A percentile compares a stretch with the other conserved stretches of the same genome.
These are phyloP conservation scores for Metschnikowia shivogae DNA, from an alignment of 805 yeast species.

Conservation along the genomic window DNA sequence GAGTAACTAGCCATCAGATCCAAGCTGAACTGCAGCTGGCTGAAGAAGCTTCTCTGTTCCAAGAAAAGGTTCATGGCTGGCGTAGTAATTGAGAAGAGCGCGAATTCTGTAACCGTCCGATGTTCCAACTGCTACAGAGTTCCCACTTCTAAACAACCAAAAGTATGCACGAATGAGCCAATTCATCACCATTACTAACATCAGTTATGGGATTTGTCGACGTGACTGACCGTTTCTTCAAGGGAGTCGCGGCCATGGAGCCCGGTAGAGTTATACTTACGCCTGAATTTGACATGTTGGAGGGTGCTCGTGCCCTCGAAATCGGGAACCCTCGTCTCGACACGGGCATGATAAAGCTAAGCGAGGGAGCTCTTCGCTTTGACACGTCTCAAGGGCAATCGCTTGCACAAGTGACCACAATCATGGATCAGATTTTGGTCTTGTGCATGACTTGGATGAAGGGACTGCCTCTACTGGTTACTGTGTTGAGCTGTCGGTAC, in stretches of 20 bases:
- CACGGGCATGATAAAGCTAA: slow-evolving; percentile 59
- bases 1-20: not conserved
- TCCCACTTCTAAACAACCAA: not conserved
- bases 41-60: no score
- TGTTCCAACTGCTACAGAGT: no score
- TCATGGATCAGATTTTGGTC: slow-evolving; percentile 52
- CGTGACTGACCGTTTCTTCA: slow-evolving; percentile 51
- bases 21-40: no score
- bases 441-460: slow-evolving; percentile 69
- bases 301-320: slow-evolving; percentile 88
- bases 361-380: slow-evolving; percentile 43
- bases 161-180: not conserved
- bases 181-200: not conserved
- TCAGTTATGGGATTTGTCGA: slow-evolving; percentile 28
- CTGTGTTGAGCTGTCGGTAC: slow-evolving; percentile 70
- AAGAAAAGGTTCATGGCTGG: no score
- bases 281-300: slow-evolving; percentile 60
- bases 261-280: slow-evolving; percentile 54
- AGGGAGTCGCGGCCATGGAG: slow-evolving; percentile 25
- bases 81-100: not conserved
- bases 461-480: slow-evolving; percentile 71
- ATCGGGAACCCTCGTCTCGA: slow-evolving; percentile 69
- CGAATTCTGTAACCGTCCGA: not conserved
- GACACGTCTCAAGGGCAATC: slow-evolving; percentile 38
- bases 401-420: slow-evolving; percentile 42